Conservation (phyloP, 768 basidiomycete genomes). For the Dentipellis fragilis region DNA sequence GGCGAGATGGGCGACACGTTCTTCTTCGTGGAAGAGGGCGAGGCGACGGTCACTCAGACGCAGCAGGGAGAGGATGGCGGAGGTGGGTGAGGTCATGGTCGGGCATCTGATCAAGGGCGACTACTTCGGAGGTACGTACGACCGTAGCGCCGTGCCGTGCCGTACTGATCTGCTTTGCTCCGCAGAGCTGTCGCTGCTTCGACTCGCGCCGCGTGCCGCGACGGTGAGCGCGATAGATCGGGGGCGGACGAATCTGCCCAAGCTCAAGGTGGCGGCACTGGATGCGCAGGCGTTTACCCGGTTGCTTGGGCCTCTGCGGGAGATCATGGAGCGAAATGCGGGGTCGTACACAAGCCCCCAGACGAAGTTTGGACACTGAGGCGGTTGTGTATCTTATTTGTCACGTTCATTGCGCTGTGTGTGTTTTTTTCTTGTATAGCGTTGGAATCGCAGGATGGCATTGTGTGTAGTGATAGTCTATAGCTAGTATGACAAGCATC, state of each 20-base stretch:
- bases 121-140: slow-evolving; percentile 85
- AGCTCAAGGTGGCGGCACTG: slow-evolving; percentile 87
- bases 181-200: slow-evolving; percentile 83
- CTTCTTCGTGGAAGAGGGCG: slow-evolving; percentile 94
- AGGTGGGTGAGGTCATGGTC: slow-evolving; percentile 57
- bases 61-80: slow-evolving; percentile 49
- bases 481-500: neutral
- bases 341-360: slow-evolving; percentile 44
- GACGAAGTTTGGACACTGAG: slow-evolving; percentile 4
- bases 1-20: slow-evolving; percentile 97
- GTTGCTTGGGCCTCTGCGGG: slow-evolving; percentile 82
- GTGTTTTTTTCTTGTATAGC: neutral
- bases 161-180: slow-evolving; percentile 5
- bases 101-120: slow-evolving; percentile 80
- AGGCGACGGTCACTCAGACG: slow-evolving; percentile 77
- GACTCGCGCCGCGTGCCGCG: slow-evolving; percentile 86
- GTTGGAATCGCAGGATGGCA: neutral
- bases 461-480: neutral
- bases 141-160: neutral
- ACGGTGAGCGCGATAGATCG: slow-evolving; percentile 78
- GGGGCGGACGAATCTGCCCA: slow-evolving; percentile 31
- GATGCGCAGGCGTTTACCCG: slow-evolving; percentile 92
- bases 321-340: slow-evolving; percentile 86
- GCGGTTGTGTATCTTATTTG: neutral
- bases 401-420: neutral